These are phyloP conservation scores for Fusarium abutilonis DNA, from an alignment of 2,329 filamentous ascomycete genomes.

Conservation along the genomic window DNA sequence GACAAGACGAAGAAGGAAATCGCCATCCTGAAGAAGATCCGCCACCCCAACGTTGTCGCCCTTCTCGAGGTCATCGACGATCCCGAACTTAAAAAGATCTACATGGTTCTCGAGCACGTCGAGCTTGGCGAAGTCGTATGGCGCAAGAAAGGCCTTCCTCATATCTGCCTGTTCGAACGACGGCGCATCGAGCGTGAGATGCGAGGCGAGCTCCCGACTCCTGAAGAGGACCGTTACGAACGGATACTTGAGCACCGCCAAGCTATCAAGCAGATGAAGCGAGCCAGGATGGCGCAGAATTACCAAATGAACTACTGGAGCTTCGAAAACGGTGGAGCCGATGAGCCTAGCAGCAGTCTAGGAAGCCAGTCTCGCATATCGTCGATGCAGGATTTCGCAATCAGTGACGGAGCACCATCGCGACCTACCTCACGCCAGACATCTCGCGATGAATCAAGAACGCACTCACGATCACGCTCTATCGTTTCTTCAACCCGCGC, in stretches of 20 bases:
- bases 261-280: slow-evolving; percentile 65
- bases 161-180: slow-evolving; percentile 85
- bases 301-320: slow-evolving; percentile 79
- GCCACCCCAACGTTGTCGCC: slow-evolving; percentile 96
- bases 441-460: slow-evolving; percentile 57
- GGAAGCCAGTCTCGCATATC: slow-evolving; percentile 55
- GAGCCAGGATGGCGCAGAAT: slow-evolving; percentile 62
- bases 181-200: slow-evolving; percentile 79
- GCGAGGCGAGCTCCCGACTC: slow-evolving; percentile 65
- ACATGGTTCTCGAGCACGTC: slow-evolving; percentile 95
- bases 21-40: slow-evolving; percentile 97
- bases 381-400: slow-evolving; percentile 54
- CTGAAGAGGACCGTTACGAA: slow-evolving; percentile 69
- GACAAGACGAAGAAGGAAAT: slow-evolving; percentile 95
- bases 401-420: slow-evolving; percentile 51
- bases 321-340: slow-evolving; percentile 76
- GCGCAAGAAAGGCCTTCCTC: slow-evolving; percentile 86
- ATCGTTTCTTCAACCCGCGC: slow-evolving; percentile 51
- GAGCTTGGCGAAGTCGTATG: slow-evolving; percentile 94
- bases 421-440: slow-evolving; percentile 52
- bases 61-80: slow-evolving; percentile 98
- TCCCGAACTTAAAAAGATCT: slow-evolving; percentile 95
- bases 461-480: slow-evolving; percentile 61
- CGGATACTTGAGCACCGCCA: slow-evolving; percentile 68
- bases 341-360: slow-evolving; percentile 59